Percentiles rank a stretch among this genome's conserved stretches.
Conservation (phyloP, 2,329 filamentous ascomycete genomes). For the Calonectria montana region DNA sequence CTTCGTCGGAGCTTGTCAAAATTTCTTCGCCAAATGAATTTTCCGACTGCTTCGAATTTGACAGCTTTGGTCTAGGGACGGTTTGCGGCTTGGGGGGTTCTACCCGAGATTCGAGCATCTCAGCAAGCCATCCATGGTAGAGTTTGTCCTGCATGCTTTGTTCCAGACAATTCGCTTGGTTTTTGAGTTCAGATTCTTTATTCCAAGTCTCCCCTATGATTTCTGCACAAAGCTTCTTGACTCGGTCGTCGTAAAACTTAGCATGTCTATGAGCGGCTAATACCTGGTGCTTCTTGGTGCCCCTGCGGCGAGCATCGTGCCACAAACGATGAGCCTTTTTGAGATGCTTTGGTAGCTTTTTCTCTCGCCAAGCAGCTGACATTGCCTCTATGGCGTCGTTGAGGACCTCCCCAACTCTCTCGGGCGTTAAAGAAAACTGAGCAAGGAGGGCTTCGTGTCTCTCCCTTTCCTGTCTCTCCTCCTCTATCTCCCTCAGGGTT, state of each 20-base stretch:
- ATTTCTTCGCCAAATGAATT: conserved; percentile 57
- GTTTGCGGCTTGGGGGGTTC: conserved; percentile 52
- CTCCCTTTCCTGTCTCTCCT: conserved; percentile 41
- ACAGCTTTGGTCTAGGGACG: conserved; percentile 31
- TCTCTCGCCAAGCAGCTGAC: conserved; percentile 66
- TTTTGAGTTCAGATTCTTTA: conserved; percentile 62
- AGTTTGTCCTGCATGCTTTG: conserved; percentile 72
- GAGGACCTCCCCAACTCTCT: conserved; percentile 65
- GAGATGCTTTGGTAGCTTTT: conserved; percentile 66
- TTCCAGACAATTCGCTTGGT: conserved; percentile 70
- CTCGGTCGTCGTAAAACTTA: conserved; percentile 58
- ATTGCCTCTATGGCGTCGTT: conserved; percentile 63
- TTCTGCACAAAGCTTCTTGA: conserved; percentile 65
- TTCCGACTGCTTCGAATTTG: conserved; percentile 10
- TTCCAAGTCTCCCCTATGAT: conserved; percentile 66
- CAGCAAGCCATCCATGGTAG: conserved; percentile 62
- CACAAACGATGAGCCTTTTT: conserved; percentile 71
- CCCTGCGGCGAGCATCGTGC: conserved; percentile 62
- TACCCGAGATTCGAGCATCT: conserved; percentile 54
- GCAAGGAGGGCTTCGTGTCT: conserved; percentile 9
- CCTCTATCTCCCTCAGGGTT: conserved; percentile 71
- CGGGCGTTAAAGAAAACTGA: conserved; percentile 49
- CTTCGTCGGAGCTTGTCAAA: conserved; percentile 62
- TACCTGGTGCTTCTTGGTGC: conserved; percentile 53
- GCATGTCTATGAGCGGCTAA: conserved; percentile 55